Percentiles rank a stretch among this genome's conserved stretches.
Evolutionary conservation across 1,284 basidiomycete species (phyloP).

Genomic region (Lentinus polychrous): DNA sequence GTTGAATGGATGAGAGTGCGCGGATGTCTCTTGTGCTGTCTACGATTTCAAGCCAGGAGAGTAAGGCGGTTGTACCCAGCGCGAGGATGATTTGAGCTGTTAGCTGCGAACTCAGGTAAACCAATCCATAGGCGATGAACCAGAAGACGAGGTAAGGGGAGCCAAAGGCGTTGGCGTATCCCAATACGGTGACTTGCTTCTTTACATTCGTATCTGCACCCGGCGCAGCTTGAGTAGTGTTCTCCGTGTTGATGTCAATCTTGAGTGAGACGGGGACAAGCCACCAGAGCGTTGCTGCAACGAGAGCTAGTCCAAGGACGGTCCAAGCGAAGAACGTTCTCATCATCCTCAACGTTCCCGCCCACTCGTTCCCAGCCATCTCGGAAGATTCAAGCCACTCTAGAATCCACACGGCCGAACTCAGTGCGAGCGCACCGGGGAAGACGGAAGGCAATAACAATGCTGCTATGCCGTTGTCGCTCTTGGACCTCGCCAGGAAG

Average conservation of each 20-base stretch:
- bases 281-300: slow-evolving; percentile 64
- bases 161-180: slow-evolving; percentile 89
- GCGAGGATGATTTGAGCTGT: slow-evolving; percentile 77
- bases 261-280: slow-evolving; percentile 67
- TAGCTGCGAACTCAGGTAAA: slow-evolving; percentile 70
- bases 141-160: slow-evolving; percentile 83
- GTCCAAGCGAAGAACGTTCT: slow-evolving; percentile 61
- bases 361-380: slow-evolving; percentile 34
- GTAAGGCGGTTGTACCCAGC: slow-evolving; percentile 53
- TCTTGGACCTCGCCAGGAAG: slow-evolving; percentile 63
- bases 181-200: slow-evolving; percentile 63
- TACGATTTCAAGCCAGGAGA: slow-evolving; percentile 71
- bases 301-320: slow-evolving; percentile 44
- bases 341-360: slow-evolving; percentile 35
- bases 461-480: slow-evolving; percentile 67
- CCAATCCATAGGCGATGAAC: slow-evolving; percentile 54
- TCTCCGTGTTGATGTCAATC: slow-evolving; percentile 30
- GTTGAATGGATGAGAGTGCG: slow-evolving; percentile 41
- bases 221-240: background rate
- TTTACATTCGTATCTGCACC: slow-evolving; percentile 15
- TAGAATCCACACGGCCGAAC: slow-evolving; percentile 67
- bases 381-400: slow-evolving; percentile 69
- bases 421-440: slow-evolving; percentile 49
- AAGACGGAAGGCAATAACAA: slow-evolving; percentile 58
- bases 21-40: slow-evolving; percentile 75